phyloP scores from a whole-genome alignment of 257 asterid species.

The Lantana camara region DNA sequence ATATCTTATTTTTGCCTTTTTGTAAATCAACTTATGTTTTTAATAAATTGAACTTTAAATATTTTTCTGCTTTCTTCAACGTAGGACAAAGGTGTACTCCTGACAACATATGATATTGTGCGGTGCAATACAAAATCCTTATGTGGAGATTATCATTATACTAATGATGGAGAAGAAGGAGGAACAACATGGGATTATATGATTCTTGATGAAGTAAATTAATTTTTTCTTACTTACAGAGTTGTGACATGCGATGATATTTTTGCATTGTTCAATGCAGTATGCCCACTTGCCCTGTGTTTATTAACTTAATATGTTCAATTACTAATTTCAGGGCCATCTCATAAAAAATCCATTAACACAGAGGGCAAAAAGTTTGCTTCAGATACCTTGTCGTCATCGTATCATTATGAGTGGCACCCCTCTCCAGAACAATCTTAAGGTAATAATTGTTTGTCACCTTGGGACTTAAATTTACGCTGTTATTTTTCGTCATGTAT shows the following conservation, averaged over 20 bases:
- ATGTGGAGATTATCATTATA: constrained; percentile 54
- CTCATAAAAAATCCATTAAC: constrained; percentile 96
- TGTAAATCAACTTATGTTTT: neutral
- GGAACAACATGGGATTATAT: constrained; percentile 82
- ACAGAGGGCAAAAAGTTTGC: constrained; percentile 98
- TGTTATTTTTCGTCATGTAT: neutral
- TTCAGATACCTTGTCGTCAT: constrained; percentile 80
- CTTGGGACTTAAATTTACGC: constrained; percentile 1
- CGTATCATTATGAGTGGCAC: constrained; percentile 96
- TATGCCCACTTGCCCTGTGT: too few species aligned
- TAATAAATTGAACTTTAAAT: constrained; percentile 5
- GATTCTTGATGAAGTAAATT: constrained; percentile 87
- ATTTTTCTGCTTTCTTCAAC: constrained; percentile 17
- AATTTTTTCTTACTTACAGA: constrained; percentile 14
- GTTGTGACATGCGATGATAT: constrained; percentile 4
- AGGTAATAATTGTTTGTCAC: constrained; percentile 48
- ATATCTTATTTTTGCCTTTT: neutral
- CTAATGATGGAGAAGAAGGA: constrained; percentile 58
- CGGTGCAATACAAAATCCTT: constrained; percentile 68
- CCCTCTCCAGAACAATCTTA: constrained; percentile 93
- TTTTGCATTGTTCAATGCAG: constrained; percentile 6
- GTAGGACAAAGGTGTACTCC: constrained; percentile 86
- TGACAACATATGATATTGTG: constrained; percentile 93
- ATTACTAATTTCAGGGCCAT: constrained; percentile 66
- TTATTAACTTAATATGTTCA: neutral